phyloP scores from a whole-genome alignment of 495 filamentous ascomycete species.

The Penicillium ucsense region DNA sequence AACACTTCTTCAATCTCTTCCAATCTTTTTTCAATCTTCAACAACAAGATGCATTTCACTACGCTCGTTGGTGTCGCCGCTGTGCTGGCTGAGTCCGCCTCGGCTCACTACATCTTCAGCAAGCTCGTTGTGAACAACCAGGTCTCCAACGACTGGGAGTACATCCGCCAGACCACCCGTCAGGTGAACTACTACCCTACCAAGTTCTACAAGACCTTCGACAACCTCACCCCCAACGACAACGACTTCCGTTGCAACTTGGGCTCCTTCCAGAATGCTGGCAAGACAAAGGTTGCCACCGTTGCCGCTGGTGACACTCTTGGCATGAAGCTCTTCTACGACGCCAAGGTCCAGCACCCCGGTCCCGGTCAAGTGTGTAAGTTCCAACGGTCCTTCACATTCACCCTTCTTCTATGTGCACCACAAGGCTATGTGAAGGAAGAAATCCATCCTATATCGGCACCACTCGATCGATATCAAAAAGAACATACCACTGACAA shows the following conservation, averaged over 20 bases:
- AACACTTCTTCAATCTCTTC: background rate
- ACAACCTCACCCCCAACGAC: constrained; percentile 14
- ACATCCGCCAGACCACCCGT: constrained; percentile 14
- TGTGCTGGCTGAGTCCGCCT: constrained; percentile 4
- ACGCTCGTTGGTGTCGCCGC: background rate
- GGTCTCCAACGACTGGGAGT: constrained; percentile 11
- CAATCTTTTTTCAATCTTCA: background rate
- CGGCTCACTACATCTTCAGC: constrained; percentile 16
- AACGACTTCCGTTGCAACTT: constrained; percentile 16
- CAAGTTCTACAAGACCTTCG: constrained; percentile 10
- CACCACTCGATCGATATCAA: no score
- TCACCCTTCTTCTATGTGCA: no score
- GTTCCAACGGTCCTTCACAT: constrained; percentile 6
- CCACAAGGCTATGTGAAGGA: no score
- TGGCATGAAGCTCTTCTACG: constrained; percentile 16
- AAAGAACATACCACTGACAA: background rate
- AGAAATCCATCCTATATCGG: no score
- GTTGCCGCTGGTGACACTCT: constrained; percentile 13
- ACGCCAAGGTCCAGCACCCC: constrained; percentile 9
- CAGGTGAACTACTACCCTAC: constrained; percentile 11
- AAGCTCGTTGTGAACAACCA: constrained; percentile 8
- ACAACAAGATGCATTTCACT: constrained; percentile 7
- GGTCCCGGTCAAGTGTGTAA: constrained; percentile 16
- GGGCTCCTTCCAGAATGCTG: constrained; percentile 12
- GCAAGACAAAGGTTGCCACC: constrained; percentile 13